Evolutionary conservation across 179 eudicot genomes (phyloP), one percentile per base, ranked within the genome.

Genomic region (Silene vulgaris): DNA sequence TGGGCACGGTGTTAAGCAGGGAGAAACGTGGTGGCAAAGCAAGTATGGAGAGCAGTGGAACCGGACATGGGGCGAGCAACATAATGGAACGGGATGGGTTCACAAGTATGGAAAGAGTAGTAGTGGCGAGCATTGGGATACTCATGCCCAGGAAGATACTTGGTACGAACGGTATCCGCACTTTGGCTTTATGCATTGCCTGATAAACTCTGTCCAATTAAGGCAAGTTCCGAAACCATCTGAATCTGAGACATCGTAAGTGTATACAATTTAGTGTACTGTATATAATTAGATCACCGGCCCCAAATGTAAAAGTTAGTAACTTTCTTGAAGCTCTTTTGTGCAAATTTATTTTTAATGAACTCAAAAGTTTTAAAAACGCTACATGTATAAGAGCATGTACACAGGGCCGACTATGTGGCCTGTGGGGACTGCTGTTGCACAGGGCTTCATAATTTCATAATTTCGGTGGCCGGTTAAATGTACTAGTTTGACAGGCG

Each of bases 1-100:
- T 20, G 80, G 83, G 3, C 84, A 88, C 5, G 96, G 97, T 3
- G 87, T 91, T 20, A 93, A 93, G 79, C 98, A 93, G 63, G 98
- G 98, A 63, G 96, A 90, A 84, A 88, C 88, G 16, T 93, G 98
- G 97, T 93, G 97, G 98, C 82, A 88, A 73, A 97, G 98, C 1
- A 86, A 87, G 75, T 40, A 86, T 20, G 93, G 91, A 13, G 96
- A 91, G 23, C 84, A 81, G 8, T 93, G 98, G 98, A 93, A 91
- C 77, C 86, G 92, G 11, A 91, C 97, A 1, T 93, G 98, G 98
- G 98, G 97, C 1, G 97, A 93, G 85, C 78, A 82, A 26, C 98
- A 93, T 75, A 93, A 93, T 61, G 90, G 97, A 1, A 82, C 93
- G 1, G 98, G 96, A 37, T 91, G 97, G 97, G 87, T 91, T 69